Base-by-base conservation (phyloP, 2,329 filamentous ascomycete species). In the Eutypella sp. region DNA sequence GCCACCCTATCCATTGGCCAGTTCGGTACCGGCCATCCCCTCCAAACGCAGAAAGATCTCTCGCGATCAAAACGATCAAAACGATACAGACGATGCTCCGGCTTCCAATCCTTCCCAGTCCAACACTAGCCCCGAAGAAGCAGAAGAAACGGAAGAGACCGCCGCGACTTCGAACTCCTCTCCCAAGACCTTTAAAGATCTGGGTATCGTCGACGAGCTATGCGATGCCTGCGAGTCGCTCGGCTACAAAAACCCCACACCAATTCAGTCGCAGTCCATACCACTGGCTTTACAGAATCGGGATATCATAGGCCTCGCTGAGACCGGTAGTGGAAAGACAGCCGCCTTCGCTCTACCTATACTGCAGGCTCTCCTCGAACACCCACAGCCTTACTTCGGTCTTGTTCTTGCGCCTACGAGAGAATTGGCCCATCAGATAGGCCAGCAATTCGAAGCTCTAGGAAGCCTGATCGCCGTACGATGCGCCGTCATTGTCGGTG, bases 261-360 rank as follows among this genome's bases (percentile, higher is more conserved):
- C 91, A 0, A 97, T 99, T 53, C 93, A 96, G 66, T 77, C 78
- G 42, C 80, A 95, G 65, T 79, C 90, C 0, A 95, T 97, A 57
- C 92, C 92, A 4, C 65, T 78, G 42, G 91, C 91, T 29, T 75
- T 96, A 4, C 69, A 87, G 59, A 84, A 86, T 43, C 81, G 89
- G 59, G 93, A 97, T 66, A 75, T 97, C 27, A 96, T 99, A 56
- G 93, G 91, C 36, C 76, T 97, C 42, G 93, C 93, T 25, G 92
- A 99, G 69, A 99, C 93, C 0, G 93, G 93, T 56, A 90, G 84
- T 61, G 93, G 93, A 68, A 99, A 97, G 73, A 97, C 93, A 0
- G 92, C 90, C 6, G 91, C 93, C 0, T 99, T 97, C 64, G 90
- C 89, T 0, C 74, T 99, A 3, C 93, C 93, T 1, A 95, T 99